A percentile compares a stretch with the other conserved stretches of the same genome.
Conservation (phyloP, 352 stramenopile genomes). For the Pilasporangium apinafurcum region DNA sequence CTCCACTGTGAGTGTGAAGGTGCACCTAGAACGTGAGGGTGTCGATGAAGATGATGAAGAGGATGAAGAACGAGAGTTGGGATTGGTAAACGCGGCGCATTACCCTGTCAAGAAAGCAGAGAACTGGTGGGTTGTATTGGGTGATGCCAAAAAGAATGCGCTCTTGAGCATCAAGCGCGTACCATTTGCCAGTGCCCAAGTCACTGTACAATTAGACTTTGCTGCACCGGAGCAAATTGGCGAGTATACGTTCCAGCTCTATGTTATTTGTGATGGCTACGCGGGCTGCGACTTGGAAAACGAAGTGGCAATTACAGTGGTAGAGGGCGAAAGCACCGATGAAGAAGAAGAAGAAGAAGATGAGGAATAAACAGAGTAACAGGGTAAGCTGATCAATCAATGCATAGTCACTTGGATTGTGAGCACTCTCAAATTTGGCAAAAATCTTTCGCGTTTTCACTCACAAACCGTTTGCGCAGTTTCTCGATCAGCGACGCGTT, state of each 20-base stretch:
- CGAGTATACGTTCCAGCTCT: constrained; percentile 94
- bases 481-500: too few species aligned
- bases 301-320: constrained; percentile 65
- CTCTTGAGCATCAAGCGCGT: constrained; percentile 98
- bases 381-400: too few species aligned
- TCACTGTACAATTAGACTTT: constrained; percentile 92
- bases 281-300: constrained; percentile 98
- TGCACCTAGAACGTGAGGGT: constrained; percentile 90
- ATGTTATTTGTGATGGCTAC: constrained; percentile 99
- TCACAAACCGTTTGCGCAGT: too few species aligned
- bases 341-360: constrained; percentile 46
- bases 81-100: constrained; percentile 66
- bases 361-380: too few species aligned
- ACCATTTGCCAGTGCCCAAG: constrained; percentile 78
- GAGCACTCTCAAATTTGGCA: too few species aligned
- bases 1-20: constrained; percentile 86
- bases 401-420: too few species aligned
- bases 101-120: constrained; percentile 92
- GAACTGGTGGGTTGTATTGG: constrained; percentile 98
- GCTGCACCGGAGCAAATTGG: constrained; percentile 92
- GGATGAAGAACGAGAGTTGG: constrained; percentile 41
- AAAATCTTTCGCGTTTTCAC: too few species aligned
- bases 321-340: constrained; percentile 29
- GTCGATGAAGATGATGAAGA: constrained; percentile 93
- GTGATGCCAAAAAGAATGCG: constrained; percentile 93